Percentiles rank a stretch among this genome's conserved stretches.
These are phyloP conservation scores for Decorospora gaudefroyi DNA, from an alignment of 2,329 filamentous ascomycete genomes.

Conservation along the genomic window DNA sequence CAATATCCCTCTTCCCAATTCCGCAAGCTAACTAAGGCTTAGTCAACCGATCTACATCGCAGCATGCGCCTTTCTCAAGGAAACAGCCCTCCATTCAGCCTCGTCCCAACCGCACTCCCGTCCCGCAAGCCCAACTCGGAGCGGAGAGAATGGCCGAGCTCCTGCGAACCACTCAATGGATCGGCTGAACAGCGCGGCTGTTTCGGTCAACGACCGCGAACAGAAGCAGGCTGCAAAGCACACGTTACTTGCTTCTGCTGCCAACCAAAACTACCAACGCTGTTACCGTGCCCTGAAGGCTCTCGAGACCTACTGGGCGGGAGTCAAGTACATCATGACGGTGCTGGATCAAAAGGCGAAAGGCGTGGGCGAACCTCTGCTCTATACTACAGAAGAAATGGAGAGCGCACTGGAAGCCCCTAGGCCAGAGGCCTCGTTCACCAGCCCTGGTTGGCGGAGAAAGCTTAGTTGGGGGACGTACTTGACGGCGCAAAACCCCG, in stretches of 20 bases:
- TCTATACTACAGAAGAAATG: conserved; percentile 73
- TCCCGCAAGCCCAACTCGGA: conserved; percentile 46
- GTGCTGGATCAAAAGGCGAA: conserved; percentile 86
- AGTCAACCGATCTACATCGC: conserved; percentile 92
- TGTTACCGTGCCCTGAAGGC: conserved; percentile 84
- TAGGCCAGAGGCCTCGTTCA: conserved; percentile 56
- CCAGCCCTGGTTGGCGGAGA: conserved; percentile 57
- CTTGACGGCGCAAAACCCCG: conserved; percentile 40
- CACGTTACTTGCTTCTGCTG: conserved; percentile 75
- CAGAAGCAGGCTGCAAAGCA: conserved; percentile 65
- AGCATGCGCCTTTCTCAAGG: conserved; percentile 84
- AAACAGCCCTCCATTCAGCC: conserved; percentile 70
- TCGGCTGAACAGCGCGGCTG: conserved; percentile 15
- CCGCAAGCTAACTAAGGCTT: conserved; percentile 14
- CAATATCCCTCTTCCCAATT: not conserved
- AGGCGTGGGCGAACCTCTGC: conserved; percentile 75
- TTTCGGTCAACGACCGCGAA: conserved; percentile 29
- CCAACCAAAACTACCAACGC: conserved; percentile 83
- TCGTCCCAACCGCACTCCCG: conserved; percentile 67
- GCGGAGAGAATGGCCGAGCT: conserved; percentile 7
- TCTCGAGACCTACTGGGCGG: conserved; percentile 83
- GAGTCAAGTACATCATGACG: conserved; percentile 83
- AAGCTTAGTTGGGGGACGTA: conserved; percentile 53
- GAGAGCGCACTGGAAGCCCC: conserved; percentile 67
- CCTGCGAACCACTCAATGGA: conserved; percentile 6